These are phyloP conservation scores for Glebionis coronaria DNA, from an alignment of 129 eudicot species.

Conservation along the genomic window DNA sequence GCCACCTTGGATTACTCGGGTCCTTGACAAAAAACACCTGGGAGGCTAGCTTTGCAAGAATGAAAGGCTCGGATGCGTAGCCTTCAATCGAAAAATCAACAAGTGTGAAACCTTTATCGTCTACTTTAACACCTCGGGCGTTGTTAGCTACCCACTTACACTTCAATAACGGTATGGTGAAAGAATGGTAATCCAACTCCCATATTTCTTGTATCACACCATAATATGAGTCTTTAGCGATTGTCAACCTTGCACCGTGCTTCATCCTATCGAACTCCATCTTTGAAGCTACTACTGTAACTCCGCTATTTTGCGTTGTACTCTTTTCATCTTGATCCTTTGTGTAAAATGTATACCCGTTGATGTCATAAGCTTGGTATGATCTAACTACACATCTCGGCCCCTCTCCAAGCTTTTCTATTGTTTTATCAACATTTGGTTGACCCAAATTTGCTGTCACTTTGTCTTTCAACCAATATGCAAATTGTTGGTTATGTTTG, in stretches of 20 bases:
- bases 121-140: not conserved
- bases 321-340: not conserved
- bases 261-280: not conserved
- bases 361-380: constrained; percentile 7
- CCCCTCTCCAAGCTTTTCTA: not conserved
- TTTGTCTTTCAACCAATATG: too few relatives aligned
- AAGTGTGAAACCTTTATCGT: not conserved
- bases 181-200: not conserved
- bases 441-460: not conserved
- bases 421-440: not conserved
- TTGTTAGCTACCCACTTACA: not conserved
- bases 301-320: constrained; percentile 10
- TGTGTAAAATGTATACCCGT: not conserved
- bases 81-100: not conserved
- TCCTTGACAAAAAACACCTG: not conserved
- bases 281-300: not conserved
- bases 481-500: not conserved
- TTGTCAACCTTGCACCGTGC: not conserved
- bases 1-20: not conserved
- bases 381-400: not conserved
- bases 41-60: constrained; percentile 4
- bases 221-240: not conserved
- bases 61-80: constrained; percentile 5
- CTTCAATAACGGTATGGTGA: not conserved
- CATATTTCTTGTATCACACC: constrained; percentile 2